Conservation (phyloP, 352 stramenopile genomes). For the Phytophthora sansomeana region DNA sequence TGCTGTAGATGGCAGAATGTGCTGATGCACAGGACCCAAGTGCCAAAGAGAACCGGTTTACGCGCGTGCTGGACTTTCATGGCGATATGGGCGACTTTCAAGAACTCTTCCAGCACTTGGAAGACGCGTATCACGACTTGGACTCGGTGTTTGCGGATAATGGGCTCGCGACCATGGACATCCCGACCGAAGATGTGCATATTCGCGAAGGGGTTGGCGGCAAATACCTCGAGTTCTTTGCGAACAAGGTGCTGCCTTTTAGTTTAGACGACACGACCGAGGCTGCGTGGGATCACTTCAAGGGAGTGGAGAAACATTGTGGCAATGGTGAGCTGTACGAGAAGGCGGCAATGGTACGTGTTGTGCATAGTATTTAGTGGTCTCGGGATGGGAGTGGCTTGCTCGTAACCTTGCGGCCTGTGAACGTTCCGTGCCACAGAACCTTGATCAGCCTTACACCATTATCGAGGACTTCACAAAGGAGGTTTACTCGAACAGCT, state of each 20-base stretch:
- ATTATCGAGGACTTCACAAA: slow-evolving; percentile 42
- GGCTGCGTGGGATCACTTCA: slow-evolving; percentile 42
- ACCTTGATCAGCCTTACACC: slow-evolving; percentile 37
- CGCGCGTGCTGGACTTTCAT: slow-evolving; percentile 33
- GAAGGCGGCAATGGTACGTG: slow-evolving; percentile 38
- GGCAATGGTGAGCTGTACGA: slow-evolving; percentile 38
- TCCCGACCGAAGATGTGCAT: slow-evolving; percentile 34
- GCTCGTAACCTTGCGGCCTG: slow-evolving; percentile 1
- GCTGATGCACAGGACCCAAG: slow-evolving; percentile 27
- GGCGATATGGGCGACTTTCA: slow-evolving; percentile 41
- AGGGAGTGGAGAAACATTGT: slow-evolving; percentile 36
- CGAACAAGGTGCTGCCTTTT: slow-evolving; percentile 44
- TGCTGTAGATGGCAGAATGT: slow-evolving; percentile 36
- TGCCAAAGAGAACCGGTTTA: slow-evolving; percentile 30
- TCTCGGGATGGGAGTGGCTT: not conserved
- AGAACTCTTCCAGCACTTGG: slow-evolving; percentile 38
- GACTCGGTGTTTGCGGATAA: slow-evolving; percentile 36
- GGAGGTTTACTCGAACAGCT: slow-evolving; percentile 33
- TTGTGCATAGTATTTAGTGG: not conserved
- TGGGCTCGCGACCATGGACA: slow-evolving; percentile 41
- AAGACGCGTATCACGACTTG: slow-evolving; percentile 39
- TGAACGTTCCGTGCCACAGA: slow-evolving; percentile 15
- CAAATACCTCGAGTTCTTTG: slow-evolving; percentile 46
- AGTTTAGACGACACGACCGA: slow-evolving; percentile 31
- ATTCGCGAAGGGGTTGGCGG: slow-evolving; percentile 43